A percentile compares a stretch with the other conserved stretches of the same genome.
phyloP scores from a whole-genome alignment of 306 rosid species.

The Vigna radiata region DNA sequence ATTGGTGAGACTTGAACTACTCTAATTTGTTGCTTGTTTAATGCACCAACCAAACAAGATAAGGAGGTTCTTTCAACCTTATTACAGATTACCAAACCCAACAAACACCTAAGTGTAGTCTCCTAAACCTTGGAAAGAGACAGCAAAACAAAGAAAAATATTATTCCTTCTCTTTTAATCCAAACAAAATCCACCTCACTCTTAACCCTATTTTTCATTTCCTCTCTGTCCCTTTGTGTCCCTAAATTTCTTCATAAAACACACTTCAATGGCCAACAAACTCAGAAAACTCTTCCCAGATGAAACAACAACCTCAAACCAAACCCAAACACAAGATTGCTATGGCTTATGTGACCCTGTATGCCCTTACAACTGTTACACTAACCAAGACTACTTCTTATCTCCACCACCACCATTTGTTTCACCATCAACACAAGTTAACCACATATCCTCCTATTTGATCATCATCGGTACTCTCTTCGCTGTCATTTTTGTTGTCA shows the following conservation, averaged over 20 bases:
- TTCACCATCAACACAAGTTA: slow-evolving; percentile 22
- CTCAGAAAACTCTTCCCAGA: slow-evolving; percentile 73
- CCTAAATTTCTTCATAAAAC: slow-evolving; percentile 28
- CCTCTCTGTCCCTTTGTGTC: slow-evolving; percentile 20
- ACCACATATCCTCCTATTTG: slow-evolving; percentile 52
- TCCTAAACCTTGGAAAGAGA: slow-evolving; percentile 59
- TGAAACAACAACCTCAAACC: slow-evolving; percentile 44
- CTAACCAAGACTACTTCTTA: slow-evolving; percentile 51
- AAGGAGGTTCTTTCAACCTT: slow-evolving; percentile 52
- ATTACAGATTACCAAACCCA: slow-evolving; percentile 61
- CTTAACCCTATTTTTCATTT: slow-evolving; percentile 43
- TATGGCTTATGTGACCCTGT: slow-evolving; percentile 57
- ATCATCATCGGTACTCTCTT: slow-evolving; percentile 58
- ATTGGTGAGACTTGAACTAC: slow-evolving; percentile 32
- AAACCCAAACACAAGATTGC: slow-evolving; percentile 59
- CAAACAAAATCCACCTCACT: slow-evolving; percentile 45
- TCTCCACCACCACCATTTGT: slow-evolving; percentile 52
- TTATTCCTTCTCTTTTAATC: slow-evolving; percentile 54
- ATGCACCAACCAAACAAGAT: slow-evolving; percentile 41
- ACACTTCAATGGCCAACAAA: slow-evolving; percentile 52
- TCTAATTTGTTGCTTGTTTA: slow-evolving; percentile 25
- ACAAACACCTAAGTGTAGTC: slow-evolving; percentile 41
- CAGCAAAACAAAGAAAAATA: slow-evolving; percentile 30
- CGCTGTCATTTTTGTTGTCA: slow-evolving; percentile 46
- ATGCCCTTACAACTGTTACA: slow-evolving; percentile 61